A percentile compares a stretch with the other conserved stretches of the same genome.
Evolutionary conservation across 1,284 basidiomycete genomes (phyloP).

Genomic region (Tilletia caries): DNA sequence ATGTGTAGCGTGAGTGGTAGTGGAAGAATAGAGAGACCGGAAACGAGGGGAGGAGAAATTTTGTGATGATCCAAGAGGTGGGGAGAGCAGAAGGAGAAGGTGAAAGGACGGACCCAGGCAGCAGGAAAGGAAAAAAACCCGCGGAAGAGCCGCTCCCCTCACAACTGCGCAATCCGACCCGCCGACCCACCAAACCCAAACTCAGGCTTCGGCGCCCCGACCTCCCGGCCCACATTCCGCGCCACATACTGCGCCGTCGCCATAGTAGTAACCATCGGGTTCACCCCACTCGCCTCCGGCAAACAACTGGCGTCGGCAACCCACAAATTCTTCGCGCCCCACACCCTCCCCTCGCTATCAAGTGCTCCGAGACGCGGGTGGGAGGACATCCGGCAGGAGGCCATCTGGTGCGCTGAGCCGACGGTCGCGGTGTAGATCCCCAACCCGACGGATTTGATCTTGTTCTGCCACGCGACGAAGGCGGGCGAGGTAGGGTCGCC

Average conservation of each 20-base stretch:
- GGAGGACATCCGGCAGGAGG: slow-evolving; percentile 55
- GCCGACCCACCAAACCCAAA: slow-evolving; percentile 3
- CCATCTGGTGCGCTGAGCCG: slow-evolving; percentile 55
- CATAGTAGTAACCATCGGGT: slow-evolving; percentile 58
- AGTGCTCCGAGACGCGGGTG: slow-evolving; percentile 51
- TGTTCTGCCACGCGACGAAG: slow-evolving; percentile 46
- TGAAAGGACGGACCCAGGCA: not conserved
- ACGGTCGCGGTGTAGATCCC: slow-evolving; percentile 28
- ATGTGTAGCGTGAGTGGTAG: too few species aligned
- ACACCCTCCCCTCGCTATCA: slow-evolving; percentile 56
- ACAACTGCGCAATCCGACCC: not conserved
- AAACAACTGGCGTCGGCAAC: slow-evolving; percentile 57
- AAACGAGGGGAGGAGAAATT: too few species aligned
- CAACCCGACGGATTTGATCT: slow-evolving; percentile 39
- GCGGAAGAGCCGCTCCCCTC: too few species aligned
- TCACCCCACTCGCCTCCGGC: slow-evolving; percentile 57
- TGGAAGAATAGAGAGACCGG: too few species aligned
- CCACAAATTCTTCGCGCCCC: slow-evolving; percentile 56
- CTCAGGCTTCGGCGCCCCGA: slow-evolving; percentile 27
- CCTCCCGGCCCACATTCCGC: slow-evolving; percentile 45
- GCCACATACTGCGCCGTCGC: slow-evolving; percentile 43
- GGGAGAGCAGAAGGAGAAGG: not conserved
- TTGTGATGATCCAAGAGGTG: too few species aligned
- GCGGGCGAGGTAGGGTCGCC: slow-evolving; percentile 38
- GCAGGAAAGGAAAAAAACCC: not conserved